A percentile compares a stretch with the other conserved stretches of the same genome.
Evolutionary conservation across 1,139 yeast genomes (phyloP).

Genomic region (Yamadazyma diospyri): DNA sequence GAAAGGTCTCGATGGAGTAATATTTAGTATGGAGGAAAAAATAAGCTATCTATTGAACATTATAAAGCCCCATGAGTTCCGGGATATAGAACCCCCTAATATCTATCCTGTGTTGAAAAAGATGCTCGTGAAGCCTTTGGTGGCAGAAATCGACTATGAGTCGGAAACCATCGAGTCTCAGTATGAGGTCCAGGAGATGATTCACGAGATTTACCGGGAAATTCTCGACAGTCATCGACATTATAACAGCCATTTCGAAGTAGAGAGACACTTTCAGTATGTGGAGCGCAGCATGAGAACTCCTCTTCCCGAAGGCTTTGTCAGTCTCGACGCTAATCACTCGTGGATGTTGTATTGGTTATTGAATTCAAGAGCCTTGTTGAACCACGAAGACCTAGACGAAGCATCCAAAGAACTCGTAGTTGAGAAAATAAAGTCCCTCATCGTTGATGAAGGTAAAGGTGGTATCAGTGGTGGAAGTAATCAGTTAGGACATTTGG

Average conservation of each 20-base stretch:
- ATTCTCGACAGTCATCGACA: conserved; percentile 13
- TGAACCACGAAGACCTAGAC: conserved; percentile 8
- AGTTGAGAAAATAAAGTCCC: conserved; percentile 18
- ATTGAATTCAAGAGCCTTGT: conserved; percentile 42
- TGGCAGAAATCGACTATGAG: conserved; percentile 16
- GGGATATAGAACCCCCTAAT: conserved; percentile 15
- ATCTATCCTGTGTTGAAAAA: conserved; percentile 11
- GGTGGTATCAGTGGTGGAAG: conserved; percentile 88
- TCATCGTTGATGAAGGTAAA: conserved; percentile 28
- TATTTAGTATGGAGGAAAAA: conserved; percentile 13
- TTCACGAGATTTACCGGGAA: conserved; percentile 26
- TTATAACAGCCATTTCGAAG: conserved; percentile 14
- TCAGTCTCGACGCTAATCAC: conserved; percentile 75
- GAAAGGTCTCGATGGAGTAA: conserved; percentile 13
- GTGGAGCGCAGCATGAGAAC: conserved; percentile 7
- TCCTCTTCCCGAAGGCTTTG: conserved; percentile 46
- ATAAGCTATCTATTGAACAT: conserved; percentile 17
- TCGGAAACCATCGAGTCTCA: conserved; percentile 41
- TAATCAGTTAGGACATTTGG: conserved; percentile 79
- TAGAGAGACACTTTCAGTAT: conserved; percentile 18
- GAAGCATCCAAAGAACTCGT: conserved; percentile 12
- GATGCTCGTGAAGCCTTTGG: conserved; percentile 16
- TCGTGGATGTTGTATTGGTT: conserved; percentile 93
- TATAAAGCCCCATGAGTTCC: conserved; percentile 15
- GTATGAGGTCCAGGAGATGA: conserved; percentile 32